Evolutionary conservation across 2,329 filamentous ascomycete genomes (phyloP).

Genomic region (Claviceps africana): DNA sequence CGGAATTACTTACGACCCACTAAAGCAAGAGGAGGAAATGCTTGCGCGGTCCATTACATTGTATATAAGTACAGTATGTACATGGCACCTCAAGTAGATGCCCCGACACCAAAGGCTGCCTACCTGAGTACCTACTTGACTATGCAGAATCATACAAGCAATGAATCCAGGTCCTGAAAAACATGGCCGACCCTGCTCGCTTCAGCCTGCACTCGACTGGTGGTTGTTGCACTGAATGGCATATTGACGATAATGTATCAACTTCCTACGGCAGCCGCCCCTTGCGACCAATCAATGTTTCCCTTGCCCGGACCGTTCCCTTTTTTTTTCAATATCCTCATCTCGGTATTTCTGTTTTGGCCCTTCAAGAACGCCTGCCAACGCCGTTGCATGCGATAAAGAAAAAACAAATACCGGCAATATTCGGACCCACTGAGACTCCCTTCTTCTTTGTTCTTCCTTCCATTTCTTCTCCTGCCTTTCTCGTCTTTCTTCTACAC

Average conservation of each 20-base stretch:
- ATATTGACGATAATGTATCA: background rate
- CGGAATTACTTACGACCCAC: too few species aligned
- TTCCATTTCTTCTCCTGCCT: background rate
- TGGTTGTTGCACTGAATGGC: background rate
- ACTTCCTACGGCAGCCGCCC: background rate
- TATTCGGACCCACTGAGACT: background rate
- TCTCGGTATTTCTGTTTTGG: background rate
- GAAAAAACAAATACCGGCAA: constrained; percentile 2
- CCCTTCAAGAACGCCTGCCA: constrained; percentile 10
- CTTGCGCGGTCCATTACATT: too few species aligned
- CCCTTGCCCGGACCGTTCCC: background rate
- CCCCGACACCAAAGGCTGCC: too few species aligned
- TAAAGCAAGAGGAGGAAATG: too few species aligned
- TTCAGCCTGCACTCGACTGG: background rate
- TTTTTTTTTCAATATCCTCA: background rate
- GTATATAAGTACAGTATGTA: too few species aligned
- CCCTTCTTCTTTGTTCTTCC: background rate
- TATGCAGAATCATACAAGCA: too few species aligned
- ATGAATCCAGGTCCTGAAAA: too few species aligned
- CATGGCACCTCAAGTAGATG: too few species aligned
- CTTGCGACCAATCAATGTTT: background rate
- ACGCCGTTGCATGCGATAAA: constrained; percentile 15
- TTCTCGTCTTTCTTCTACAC: constrained; percentile 10
- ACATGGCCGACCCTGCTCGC: background rate
- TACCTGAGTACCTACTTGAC: too few species aligned